Evolutionary conservation across 1,284 basidiomycete genomes (phyloP).

Genomic region (Kwoniella shivajii): DNA sequence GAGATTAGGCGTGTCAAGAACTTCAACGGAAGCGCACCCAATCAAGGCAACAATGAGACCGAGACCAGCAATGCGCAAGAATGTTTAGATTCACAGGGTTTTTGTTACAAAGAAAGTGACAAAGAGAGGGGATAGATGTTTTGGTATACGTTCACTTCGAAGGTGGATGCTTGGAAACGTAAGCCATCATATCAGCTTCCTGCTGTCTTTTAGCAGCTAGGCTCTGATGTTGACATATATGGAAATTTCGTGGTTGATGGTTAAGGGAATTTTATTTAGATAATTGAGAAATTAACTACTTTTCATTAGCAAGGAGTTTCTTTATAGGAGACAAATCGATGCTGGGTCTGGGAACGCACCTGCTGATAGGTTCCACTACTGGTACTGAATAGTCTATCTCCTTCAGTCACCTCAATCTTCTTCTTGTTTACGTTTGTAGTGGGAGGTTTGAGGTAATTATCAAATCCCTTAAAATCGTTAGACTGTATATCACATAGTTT

Average conservation of each 20-base stretch:
- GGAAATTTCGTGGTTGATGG: neutral
- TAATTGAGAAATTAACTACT: slow-evolving; percentile 6
- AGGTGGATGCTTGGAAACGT: slow-evolving; percentile 8
- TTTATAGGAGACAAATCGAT: neutral
- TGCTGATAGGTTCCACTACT: slow-evolving; percentile 53
- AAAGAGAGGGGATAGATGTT: no score
- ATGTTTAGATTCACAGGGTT: no score
- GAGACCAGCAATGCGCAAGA: no score
- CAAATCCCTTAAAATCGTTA: slow-evolving; percentile 51
- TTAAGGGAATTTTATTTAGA: neutral
- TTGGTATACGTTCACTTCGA: slow-evolving; percentile 10
- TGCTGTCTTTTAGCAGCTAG: slow-evolving; percentile 20
- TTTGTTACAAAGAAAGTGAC: no score
- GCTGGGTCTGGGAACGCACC: slow-evolving; percentile 32
- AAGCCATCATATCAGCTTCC: slow-evolving; percentile 11
- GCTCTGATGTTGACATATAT: slow-evolving; percentile 13
- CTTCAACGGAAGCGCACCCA: no score
- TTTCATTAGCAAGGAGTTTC: slow-evolving; percentile 2
- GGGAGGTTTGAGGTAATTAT: slow-evolving; percentile 56
- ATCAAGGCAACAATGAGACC: no score
- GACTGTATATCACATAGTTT: neutral
- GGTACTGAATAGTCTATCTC: slow-evolving; percentile 55
- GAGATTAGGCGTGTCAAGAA: neutral
- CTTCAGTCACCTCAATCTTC: slow-evolving; percentile 49
- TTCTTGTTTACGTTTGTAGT: slow-evolving; percentile 44